Evolutionary conservation across 352 stramenopile species (phyloP), one percentile per base, ranked within the genome.

Genomic region (Phytopythium ostracodes): DNA sequence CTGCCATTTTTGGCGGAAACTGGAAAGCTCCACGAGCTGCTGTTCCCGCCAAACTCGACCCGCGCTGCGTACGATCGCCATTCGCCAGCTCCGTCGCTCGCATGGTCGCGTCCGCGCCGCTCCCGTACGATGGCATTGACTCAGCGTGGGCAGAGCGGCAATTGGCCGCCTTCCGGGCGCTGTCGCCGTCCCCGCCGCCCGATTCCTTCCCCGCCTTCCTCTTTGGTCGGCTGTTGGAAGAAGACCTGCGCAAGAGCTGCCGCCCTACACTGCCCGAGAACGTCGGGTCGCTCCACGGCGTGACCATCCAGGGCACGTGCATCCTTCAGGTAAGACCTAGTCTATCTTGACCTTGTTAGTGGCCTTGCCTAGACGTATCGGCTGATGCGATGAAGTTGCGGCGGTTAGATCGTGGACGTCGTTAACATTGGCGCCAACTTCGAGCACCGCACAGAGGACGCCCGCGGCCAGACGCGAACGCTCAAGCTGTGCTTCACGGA

Each of bases 401-500:
- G 8, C 59, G 52, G 42, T 20, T 56, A 92, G 84, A 72, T 94
- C 36, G 81, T 94, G 33, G 83, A 94, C 59, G 70, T 91, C 14
- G 79, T 81, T 47, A 94, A 94, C 50, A 84, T 94, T 58, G 81
- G 78, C 42, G 82, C 84, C n/a, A 91, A 75, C 62, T 80, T 79
- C 36, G 81, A 92, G 63, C 73, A 88, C 51, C 75, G 84, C 38
- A 90, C 77, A 6, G 80, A 94, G 44, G 79, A 90, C 51, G 65
- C 67, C 14, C 75, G 72, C n/a, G 79, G 80, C 25, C 68, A 77
- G 7, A 78, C 81, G 51, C 79, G 84, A 15, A 91, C 84, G 58
- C 86, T 95, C 33, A 95, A 95, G 55, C 56, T 95, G n/a, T 81
- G 78, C 56, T 75, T 95, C 38, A 95, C 84, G 15, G 84, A 95